Conservation (phyloP, 257 asterid species). For the Solanum verrucosum region DNA sequence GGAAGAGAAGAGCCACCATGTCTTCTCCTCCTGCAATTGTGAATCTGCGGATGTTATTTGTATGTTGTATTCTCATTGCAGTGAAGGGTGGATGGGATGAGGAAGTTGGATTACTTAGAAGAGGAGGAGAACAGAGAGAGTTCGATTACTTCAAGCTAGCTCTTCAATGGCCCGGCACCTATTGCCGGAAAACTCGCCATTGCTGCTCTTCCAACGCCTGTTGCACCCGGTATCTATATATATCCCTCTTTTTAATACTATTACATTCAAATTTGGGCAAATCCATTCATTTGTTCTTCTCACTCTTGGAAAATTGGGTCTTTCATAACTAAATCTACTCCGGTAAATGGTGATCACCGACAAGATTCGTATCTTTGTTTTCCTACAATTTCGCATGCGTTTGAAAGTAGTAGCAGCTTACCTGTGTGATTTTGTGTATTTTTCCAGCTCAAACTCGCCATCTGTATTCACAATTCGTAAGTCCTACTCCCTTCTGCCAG, state of each 20-base stretch:
- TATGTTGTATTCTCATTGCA: conserved; percentile 20
- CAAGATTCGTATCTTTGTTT: not conserved
- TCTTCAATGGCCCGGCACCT: conserved; percentile 83
- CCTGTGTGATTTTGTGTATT: conserved; percentile 6
- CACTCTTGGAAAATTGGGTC: not conserved
- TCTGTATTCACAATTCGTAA: conserved; percentile 77
- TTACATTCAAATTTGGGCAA: not conserved
- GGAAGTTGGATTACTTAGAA: conserved; percentile 8
- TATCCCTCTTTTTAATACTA: not conserved
- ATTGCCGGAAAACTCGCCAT: conserved; percentile 43
- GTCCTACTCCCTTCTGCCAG: conserved; percentile 9
- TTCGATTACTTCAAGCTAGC: conserved; percentile 74
- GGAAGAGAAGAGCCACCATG: conserved; percentile 21
- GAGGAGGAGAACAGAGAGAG: conserved; percentile 36
- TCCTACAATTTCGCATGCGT: not conserved
- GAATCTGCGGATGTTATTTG: conserved; percentile 9
- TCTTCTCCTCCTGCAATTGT: conserved; percentile 24
- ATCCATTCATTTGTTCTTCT: not conserved
- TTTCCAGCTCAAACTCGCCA: conserved; percentile 57
- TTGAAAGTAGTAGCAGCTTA: not conserved
- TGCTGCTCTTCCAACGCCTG: conserved; percentile 78
- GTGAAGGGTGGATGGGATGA: conserved; percentile 22
- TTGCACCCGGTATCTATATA: conserved; percentile 43
- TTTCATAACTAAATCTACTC: not conserved
- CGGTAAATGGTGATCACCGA: not conserved